A percentile compares a stretch with the other conserved stretches of the same genome.
Conservation (phyloP, 306 rosid species). For the Fagus crenata region DNA sequence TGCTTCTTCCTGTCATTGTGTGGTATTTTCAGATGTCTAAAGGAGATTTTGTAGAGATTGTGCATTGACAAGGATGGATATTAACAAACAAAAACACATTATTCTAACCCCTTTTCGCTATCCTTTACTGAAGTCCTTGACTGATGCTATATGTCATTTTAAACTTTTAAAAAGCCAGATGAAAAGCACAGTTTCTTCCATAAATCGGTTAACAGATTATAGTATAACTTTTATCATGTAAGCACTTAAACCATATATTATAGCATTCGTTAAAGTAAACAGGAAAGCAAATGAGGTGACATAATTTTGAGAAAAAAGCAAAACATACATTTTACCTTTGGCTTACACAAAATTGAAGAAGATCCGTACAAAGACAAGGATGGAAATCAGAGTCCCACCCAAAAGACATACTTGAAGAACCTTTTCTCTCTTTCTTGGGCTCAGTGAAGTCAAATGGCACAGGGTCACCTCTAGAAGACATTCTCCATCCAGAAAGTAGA, state of each 20-base stretch:
- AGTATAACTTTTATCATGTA: not conserved
- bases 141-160: not conserved
- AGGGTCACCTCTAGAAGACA: constrained; percentile 61
- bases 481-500: constrained; percentile 80
- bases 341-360: constrained; percentile 32
- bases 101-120: not conserved
- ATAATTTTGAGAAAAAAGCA: not conserved
- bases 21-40: too few species aligned
- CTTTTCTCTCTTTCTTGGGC: constrained; percentile 59
- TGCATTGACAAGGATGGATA: too few species aligned
- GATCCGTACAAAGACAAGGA: constrained; percentile 47
- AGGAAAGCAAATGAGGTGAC: not conserved
- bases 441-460: constrained; percentile 45
- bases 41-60: too few species aligned
- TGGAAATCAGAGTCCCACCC: constrained; percentile 57
- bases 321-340: constrained; percentile 20
- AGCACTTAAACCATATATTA: not conserved
- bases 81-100: not conserved
- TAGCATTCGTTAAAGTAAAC: not conserved
- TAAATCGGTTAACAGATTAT: not conserved
- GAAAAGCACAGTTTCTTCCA: not conserved
- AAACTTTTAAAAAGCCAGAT: not conserved
- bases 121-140: not conserved
- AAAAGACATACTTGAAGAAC: constrained; percentile 63
- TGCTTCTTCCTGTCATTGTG: too few species aligned